Evolutionary conservation across 192 early-diverging fungal species (phyloP).

Genomic region (Rhizoclosmatium sp.): DNA sequence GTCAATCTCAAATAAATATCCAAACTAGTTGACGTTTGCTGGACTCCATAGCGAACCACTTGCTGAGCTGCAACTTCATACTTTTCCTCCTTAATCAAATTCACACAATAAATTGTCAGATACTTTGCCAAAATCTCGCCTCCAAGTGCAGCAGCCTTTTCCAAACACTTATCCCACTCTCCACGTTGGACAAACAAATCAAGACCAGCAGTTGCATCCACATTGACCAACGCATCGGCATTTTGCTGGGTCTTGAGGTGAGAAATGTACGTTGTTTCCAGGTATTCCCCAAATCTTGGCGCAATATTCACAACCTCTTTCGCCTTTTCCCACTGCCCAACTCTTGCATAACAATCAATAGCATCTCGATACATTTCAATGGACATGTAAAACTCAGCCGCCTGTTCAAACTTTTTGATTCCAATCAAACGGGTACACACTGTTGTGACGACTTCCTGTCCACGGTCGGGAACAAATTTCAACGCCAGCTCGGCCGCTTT

Average conservation of each 20-base stretch:
- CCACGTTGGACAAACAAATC: conserved; percentile 64
- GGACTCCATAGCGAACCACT: conserved; percentile 56
- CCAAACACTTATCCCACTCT: conserved; percentile 71
- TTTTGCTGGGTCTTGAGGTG: conserved; percentile 62
- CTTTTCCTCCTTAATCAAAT: conserved; percentile 54
- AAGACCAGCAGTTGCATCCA: conserved; percentile 64
- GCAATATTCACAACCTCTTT: conserved; percentile 57
- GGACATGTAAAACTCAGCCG: conserved; percentile 60
- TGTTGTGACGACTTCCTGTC: conserved; percentile 56
- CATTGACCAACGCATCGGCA: conserved; percentile 59
- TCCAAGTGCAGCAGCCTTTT: conserved; percentile 53
- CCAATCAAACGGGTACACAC: conserved; percentile 56
- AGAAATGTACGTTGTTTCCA: conserved; percentile 62
- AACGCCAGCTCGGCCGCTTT: conserved; percentile 63
- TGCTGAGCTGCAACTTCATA: conserved; percentile 47
- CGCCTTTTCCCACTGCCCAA: conserved; percentile 63
- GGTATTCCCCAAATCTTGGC: conserved; percentile 64
- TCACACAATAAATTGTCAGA: conserved; percentile 45
- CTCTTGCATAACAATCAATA: conserved; percentile 63
- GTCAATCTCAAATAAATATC: conserved; percentile 57
- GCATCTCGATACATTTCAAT: conserved; percentile 67
- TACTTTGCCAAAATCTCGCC: conserved; percentile 59
- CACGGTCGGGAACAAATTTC: conserved; percentile 66
- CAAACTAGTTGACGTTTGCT: conserved; percentile 33
- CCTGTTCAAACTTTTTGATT: conserved; percentile 59